Evolutionary conservation across 2,329 filamentous ascomycete genomes (phyloP).

Genomic region (Cadophora sp.): DNA sequence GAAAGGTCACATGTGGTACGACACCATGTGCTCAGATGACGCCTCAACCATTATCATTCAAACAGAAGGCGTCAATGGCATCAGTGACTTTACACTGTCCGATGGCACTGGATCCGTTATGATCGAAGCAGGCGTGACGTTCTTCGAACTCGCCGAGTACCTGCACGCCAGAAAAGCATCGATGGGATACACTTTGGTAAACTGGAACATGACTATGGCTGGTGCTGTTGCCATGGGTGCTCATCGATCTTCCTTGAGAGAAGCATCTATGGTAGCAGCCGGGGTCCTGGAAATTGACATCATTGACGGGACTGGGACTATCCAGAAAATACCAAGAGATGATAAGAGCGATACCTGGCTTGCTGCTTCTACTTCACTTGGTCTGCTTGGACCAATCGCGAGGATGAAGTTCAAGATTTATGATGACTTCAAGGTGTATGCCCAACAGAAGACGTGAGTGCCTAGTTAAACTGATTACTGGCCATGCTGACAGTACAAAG

Average conservation of each 20-base stretch:
- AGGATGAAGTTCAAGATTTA: constrained; percentile 33
- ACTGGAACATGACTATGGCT: constrained; percentile 37
- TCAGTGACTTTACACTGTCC: constrained; percentile 26
- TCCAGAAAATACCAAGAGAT: constrained; percentile 27
- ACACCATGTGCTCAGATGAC: constrained; percentile 35
- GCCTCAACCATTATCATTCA: constrained; percentile 29
- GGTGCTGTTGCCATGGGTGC: constrained; percentile 36
- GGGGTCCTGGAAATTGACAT: constrained; percentile 32
- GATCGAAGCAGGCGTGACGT: constrained; percentile 34
- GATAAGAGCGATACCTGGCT: constrained; percentile 32
- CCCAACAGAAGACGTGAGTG: constrained; percentile 27
- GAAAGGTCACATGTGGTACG: constrained; percentile 35
- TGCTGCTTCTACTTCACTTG: constrained; percentile 32
- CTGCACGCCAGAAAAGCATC: constrained; percentile 27
- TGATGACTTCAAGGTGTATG: constrained; percentile 30
- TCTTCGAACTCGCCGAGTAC: constrained; percentile 34
- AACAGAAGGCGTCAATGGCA: constrained; percentile 28
- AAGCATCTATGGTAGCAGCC: constrained; percentile 33
- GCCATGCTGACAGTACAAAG: constrained; percentile 7
- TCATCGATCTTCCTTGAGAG: constrained; percentile 30
- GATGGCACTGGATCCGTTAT: constrained; percentile 24
- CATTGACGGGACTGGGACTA: constrained; percentile 30
- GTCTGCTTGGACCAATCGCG: constrained; percentile 31
- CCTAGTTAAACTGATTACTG: not conserved
- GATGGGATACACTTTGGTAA: constrained; percentile 33